phyloP scores from a whole-genome alignment of 495 filamentous ascomycete genomes.

The Penicillium crystallinum region DNA sequence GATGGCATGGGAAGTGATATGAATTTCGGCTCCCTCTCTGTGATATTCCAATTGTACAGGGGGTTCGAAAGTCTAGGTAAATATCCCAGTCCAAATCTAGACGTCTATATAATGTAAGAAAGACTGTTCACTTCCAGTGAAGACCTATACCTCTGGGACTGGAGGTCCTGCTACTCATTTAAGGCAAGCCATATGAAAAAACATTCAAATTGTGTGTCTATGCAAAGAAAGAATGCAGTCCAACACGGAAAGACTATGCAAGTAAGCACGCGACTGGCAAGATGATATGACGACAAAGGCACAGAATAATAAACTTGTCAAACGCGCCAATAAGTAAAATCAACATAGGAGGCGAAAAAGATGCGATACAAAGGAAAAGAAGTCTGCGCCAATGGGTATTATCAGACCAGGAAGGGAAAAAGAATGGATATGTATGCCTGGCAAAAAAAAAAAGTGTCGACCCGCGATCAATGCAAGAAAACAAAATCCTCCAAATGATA shows the following conservation, averaged over 20 bases:
- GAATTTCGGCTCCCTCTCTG: too few species aligned
- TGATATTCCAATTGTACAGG: too few species aligned
- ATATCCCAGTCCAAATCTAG: too few species aligned
- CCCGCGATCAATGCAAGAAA: conserved; percentile 27
- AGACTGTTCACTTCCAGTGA: conserved; percentile 11
- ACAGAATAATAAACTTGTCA: not conserved
- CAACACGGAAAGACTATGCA: not conserved
- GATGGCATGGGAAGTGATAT: too few species aligned
- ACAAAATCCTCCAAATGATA: not conserved
- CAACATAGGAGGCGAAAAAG: not conserved
- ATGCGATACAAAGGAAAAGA: conserved; percentile 7
- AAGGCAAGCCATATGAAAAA: not conserved
- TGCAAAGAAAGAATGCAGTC: not conserved
- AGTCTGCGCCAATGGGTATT: conserved; percentile 25
- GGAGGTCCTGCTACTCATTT: too few species aligned
- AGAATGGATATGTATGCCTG: conserved; percentile 21
- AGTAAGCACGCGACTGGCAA: not conserved
- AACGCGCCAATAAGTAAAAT: conserved; percentile 5
- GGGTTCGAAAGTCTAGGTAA: too few species aligned
- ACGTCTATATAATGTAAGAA: too few species aligned
- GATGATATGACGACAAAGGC: not conserved
- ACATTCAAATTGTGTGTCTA: not conserved
- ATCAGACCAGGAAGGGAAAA: conserved; percentile 14
- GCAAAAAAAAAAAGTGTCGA: conserved; percentile 20
- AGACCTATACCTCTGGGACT: not conserved